Conservation (phyloP, 805 yeast species). For the Saturnispora serradocipensis region DNA sequence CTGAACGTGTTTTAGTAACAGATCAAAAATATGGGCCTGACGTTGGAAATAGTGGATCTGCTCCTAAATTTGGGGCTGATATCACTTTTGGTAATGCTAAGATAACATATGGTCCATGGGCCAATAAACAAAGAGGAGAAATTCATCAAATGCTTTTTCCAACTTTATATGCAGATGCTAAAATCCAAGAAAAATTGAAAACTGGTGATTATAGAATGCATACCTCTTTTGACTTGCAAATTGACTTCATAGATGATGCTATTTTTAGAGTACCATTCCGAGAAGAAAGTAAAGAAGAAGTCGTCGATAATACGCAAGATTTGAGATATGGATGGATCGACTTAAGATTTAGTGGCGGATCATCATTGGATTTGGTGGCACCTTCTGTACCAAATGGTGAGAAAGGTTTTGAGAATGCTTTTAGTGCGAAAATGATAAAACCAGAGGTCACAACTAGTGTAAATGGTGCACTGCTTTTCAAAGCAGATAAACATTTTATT, state of each 20-base stretch:
- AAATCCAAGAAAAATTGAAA: constrained; percentile 27
- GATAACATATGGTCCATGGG: constrained; percentile 90
- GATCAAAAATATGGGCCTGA: constrained; percentile 38
- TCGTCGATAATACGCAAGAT: constrained; percentile 16
- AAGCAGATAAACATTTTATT: constrained; percentile 49
- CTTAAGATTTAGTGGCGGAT: constrained; percentile 44
- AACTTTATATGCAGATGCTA: constrained; percentile 45
- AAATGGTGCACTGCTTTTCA: constrained; percentile 73
- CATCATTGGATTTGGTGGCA: constrained; percentile 38
- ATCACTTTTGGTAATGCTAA: constrained; percentile 51
- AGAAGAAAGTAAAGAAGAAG: constrained; percentile 66
- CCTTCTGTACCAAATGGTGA: constrained; percentile 43
- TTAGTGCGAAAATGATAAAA: constrained; percentile 37
- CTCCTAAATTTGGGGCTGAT: constrained; percentile 57
- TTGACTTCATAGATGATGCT: constrained; percentile 55
- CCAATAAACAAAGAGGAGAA: constrained; percentile 71
- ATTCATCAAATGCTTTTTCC: constrained; percentile 67
- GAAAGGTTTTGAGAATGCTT: constrained; percentile 45
- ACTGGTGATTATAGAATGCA: constrained; percentile 49
- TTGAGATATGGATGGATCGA: constrained; percentile 87
- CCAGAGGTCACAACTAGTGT: constrained; percentile 75
- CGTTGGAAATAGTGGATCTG: constrained; percentile 47
- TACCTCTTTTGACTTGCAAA: constrained; percentile 44
- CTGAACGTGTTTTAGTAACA: constrained; percentile 26
- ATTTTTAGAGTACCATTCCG: constrained; percentile 72